These are phyloP conservation scores for Ophiognomonia clavigignenti-juglandacearum DNA, from an alignment of 2,329 filamentous ascomycete species.

Conservation along the genomic window DNA sequence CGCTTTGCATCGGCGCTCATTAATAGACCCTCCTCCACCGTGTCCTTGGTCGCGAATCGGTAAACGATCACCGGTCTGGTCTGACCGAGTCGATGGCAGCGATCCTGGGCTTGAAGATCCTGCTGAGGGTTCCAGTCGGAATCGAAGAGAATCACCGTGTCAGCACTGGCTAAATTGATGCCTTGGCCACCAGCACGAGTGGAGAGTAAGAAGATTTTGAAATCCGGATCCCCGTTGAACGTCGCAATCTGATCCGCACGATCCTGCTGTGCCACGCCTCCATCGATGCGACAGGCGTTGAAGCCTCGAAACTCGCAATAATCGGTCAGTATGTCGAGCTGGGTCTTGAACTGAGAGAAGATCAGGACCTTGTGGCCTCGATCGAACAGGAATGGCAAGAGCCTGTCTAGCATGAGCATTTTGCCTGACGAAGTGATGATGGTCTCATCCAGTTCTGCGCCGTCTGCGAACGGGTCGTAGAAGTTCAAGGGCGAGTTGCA, in stretches of 20 bases:
- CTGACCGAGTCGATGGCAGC: constrained; percentile 91
- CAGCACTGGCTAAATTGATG: constrained; percentile 87
- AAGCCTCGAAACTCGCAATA: constrained; percentile 76
- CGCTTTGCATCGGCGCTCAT: constrained; percentile 89
- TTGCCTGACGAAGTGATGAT: constrained; percentile 88
- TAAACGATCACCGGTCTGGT: constrained; percentile 89
- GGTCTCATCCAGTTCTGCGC: constrained; percentile 66
- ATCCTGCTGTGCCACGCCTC: constrained; percentile 70
- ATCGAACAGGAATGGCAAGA: constrained; percentile 70
- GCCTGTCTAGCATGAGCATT: constrained; percentile 86
- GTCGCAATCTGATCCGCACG: constrained; percentile 66
- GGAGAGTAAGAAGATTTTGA: constrained; percentile 79
- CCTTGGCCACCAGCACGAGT: constrained; percentile 92
- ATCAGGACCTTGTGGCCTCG: constrained; percentile 86
- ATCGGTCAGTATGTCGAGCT: constrained; percentile 84
- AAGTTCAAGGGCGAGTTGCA: constrained; percentile 97
- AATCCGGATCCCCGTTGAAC: constrained; percentile 63
- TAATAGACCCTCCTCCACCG: constrained; percentile 83
- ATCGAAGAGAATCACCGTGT: constrained; percentile 91
- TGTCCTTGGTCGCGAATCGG: constrained; percentile 86
- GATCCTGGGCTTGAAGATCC: constrained; percentile 93
- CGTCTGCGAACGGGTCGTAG: constrained; percentile 76
- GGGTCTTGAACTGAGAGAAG: constrained; percentile 94
- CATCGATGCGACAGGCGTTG: constrained; percentile 87
- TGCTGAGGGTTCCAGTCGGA: constrained; percentile 93